phyloP scores from a whole-genome alignment of 352 stramenopile species.

The Globisporangium nodosum region DNA sequence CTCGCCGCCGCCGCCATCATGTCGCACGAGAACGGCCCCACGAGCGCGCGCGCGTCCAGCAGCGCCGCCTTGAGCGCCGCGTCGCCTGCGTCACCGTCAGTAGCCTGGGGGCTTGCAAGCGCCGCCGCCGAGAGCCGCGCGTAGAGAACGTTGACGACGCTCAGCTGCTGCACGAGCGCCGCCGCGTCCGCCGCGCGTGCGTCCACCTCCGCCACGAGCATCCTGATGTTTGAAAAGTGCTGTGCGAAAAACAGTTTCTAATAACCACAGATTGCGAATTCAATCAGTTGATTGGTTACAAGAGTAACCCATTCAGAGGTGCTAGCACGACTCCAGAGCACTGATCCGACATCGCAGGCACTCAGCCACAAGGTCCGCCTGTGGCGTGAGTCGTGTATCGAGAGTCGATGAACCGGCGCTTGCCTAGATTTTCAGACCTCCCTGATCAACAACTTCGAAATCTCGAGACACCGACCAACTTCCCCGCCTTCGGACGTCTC shows the following conservation, averaged over 20 bases:
- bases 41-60: conserved; percentile 35
- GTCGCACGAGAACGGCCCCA: conserved; percentile 52
- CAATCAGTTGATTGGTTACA: not conserved
- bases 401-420: too few species aligned
- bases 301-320: too few species aligned
- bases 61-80: conserved; percentile 36
- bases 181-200: conserved; percentile 1
- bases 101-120: conserved; percentile 14
- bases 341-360: too few species aligned
- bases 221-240: conserved; percentile 5
- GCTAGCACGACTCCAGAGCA: too few species aligned
- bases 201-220: conserved; percentile 25
- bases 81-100: conserved; percentile 13
- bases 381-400: too few species aligned
- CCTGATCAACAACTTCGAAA: not conserved
- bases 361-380: too few species aligned
- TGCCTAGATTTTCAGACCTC: not conserved
- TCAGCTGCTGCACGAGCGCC: conserved; percentile 32
- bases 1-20: conserved; percentile 47
- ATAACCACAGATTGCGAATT: not conserved
- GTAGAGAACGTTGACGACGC: conserved; percentile 37
- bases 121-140: conserved; percentile 23
- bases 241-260: too few species aligned
- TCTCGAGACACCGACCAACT: too few species aligned
- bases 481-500: not conserved